Conservation (phyloP, 2,329 filamentous ascomycete species). For the Penicillium sumatraense region DNA sequence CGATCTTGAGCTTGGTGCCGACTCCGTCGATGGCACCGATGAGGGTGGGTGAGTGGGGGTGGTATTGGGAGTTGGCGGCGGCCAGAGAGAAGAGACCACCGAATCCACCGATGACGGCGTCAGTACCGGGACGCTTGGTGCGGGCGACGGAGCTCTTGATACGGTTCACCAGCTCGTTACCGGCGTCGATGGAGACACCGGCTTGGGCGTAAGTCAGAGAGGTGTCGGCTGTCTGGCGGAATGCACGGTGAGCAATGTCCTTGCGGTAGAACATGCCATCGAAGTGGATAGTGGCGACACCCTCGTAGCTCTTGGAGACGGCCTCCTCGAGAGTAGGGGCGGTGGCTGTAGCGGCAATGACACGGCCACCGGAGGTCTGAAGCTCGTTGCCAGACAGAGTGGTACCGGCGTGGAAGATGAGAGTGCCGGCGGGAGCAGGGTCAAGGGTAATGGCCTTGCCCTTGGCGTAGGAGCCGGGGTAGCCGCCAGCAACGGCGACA, state of each 20-base stretch:
- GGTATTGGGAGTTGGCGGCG: constrained; percentile 70
- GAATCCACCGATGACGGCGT: constrained; percentile 94
- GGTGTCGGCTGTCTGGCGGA: constrained; percentile 39
- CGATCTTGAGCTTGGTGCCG: constrained; percentile 95
- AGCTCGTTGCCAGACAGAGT: constrained; percentile 66
- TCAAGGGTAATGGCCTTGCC: constrained; percentile 67
- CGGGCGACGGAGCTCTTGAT: constrained; percentile 91
- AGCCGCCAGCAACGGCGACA: constrained; percentile 90
- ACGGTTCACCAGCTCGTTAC: constrained; percentile 86
- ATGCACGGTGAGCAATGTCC: constrained; percentile 81
- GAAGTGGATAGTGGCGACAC: constrained; percentile 79
- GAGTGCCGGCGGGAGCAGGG: constrained; percentile 61
- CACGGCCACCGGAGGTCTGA: constrained; percentile 81
- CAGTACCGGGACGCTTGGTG: constrained; percentile 82
- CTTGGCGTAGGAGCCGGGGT: constrained; percentile 84
- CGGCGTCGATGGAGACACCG: constrained; percentile 91
- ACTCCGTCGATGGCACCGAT: constrained; percentile 97
- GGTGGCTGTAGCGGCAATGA: constrained; percentile 89
- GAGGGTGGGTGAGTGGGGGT: constrained; percentile 74
- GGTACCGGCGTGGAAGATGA: constrained; percentile 94
- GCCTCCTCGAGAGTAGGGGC: constrained; percentile 77
- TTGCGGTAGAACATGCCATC: constrained; percentile 89
- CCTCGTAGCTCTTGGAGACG: constrained; percentile 84
- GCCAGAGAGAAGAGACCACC: constrained; percentile 83
- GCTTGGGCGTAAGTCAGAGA: constrained; percentile 87